Conservation (phyloP, 2,329 filamentous ascomycete species). For the Blumeria hordei region DNA sequence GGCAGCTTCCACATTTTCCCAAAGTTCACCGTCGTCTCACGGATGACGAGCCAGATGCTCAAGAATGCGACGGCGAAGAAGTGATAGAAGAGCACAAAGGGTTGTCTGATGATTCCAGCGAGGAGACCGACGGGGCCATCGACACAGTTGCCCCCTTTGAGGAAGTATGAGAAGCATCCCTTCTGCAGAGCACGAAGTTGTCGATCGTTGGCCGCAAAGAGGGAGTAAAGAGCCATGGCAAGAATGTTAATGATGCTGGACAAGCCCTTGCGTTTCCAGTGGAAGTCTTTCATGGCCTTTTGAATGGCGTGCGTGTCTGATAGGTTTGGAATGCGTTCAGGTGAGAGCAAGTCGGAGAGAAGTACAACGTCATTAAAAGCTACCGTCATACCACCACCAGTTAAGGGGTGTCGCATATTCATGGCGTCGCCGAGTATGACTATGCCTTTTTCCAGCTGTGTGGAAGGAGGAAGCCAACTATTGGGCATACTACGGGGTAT, state of each 20-base stretch:
- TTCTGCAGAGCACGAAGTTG: constrained; percentile 59
- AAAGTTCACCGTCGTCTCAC: constrained; percentile 23
- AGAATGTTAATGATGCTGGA: constrained; percentile 89
- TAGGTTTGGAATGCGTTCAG: constrained; percentile 41
- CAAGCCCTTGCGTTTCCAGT: constrained; percentile 65
- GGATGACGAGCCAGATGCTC: constrained; percentile 41
- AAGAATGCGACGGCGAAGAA: constrained; percentile 89
- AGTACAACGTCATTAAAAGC: constrained; percentile 80
- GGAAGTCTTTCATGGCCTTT: constrained; percentile 42
- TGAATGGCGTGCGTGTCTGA: constrained; percentile 41
- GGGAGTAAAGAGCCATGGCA: constrained; percentile 74
- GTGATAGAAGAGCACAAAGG: constrained; percentile 61
- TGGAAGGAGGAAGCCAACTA: constrained; percentile 62
- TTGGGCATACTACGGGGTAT: constrained; percentile 81
- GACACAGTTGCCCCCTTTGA: constrained; percentile 43
- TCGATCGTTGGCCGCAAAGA: constrained; percentile 67
- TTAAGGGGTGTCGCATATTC: constrained; percentile 98
- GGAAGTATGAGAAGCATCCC: constrained; percentile 87
- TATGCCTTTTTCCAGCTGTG: constrained; percentile 46
- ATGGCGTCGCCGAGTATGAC: constrained; percentile 79
- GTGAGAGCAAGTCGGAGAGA: constrained; percentile 49
- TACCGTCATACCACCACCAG: constrained; percentile 94
- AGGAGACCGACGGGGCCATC: constrained; percentile 63
- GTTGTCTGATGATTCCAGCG: constrained; percentile 55
- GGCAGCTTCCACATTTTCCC: constrained; percentile 32